phyloP scores from a whole-genome alignment of 208 protist species.

The Angomonas desouzai region DNA sequence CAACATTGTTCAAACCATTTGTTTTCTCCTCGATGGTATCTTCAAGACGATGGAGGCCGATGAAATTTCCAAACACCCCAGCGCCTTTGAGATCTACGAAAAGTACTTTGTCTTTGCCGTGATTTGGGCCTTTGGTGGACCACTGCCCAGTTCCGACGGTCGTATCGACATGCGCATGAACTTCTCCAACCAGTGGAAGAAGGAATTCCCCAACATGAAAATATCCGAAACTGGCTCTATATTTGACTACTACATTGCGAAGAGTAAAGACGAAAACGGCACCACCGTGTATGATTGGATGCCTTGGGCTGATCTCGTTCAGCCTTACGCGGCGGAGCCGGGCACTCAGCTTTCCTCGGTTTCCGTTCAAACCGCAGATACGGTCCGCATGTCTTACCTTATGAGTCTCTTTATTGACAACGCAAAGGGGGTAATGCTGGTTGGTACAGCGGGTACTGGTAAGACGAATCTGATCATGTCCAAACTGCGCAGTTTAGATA shows the following conservation, averaged over 20 bases:
- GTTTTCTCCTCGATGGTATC: constrained; percentile 95
- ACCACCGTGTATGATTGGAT: constrained; percentile 81
- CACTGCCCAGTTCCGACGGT: constrained; percentile 93
- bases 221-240: constrained; percentile 88
- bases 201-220: constrained; percentile 92
- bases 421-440: constrained; percentile 94
- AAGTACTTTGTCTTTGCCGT: constrained; percentile 97
- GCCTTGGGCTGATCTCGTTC: constrained; percentile 91
- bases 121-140: constrained; percentile 97
- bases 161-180: constrained; percentile 88
- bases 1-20: constrained; percentile 95
- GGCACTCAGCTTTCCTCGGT: constrained; percentile 88
- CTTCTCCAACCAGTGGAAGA: constrained; percentile 96
- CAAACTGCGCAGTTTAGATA: constrained; percentile 91
- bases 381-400: constrained; percentile 93
- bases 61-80: constrained; percentile 81
- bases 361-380: constrained; percentile 94
- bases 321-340: constrained; percentile 87
- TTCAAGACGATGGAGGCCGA: constrained; percentile 81
- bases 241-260: constrained; percentile 96
- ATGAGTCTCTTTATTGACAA: constrained; percentile 94
- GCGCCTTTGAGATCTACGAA: constrained; percentile 94
- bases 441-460: constrained; percentile 95
- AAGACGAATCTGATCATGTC: constrained; percentile 97
- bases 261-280: constrained; percentile 84